phyloP scores from a whole-genome alignment of 176 grass and related monocot species.

The Aegilops bicornis region DNA sequence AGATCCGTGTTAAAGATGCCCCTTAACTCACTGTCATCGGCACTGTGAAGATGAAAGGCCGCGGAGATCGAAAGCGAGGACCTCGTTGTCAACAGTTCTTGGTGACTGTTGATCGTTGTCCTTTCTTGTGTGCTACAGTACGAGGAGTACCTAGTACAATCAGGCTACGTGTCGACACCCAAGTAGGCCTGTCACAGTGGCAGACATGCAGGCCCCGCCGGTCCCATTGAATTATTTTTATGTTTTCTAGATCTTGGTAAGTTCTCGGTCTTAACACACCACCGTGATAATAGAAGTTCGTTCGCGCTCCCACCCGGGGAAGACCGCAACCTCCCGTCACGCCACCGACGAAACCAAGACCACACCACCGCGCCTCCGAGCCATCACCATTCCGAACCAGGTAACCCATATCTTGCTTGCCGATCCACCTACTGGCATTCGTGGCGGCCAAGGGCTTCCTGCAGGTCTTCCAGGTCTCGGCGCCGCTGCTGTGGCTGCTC shows the following conservation, averaged over 20 bases:
- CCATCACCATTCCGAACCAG: neutral
- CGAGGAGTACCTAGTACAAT: too few species aligned
- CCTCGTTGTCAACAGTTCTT: too few species aligned
- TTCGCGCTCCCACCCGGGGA: neutral
- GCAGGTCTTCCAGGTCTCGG: slow-evolving; percentile 31
- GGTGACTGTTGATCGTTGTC: too few species aligned
- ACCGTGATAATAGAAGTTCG: neutral
- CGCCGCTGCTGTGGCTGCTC: slow-evolving; percentile 30
- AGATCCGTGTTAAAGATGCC: too few species aligned
- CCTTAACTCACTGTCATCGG: too few species aligned
- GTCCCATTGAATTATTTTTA: neutral
- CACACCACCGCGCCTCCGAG: neutral
- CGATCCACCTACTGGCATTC: slow-evolving; percentile 28
- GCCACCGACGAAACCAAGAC: neutral
- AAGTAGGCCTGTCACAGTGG: neutral
- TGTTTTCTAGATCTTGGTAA: neutral
- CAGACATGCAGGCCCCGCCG: neutral
- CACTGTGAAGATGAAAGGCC: too few species aligned
- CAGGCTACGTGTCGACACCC: too few species aligned
- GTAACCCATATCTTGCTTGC: too few species aligned
- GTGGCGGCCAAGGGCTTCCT: neutral
- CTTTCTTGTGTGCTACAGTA: too few species aligned
- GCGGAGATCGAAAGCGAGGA: too few species aligned
- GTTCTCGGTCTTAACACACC: neutral
- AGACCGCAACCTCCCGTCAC: neutral